These are phyloP conservation scores for Lignosus rhinocerotis DNA, from an alignment of 1,284 basidiomycete genomes.

Conservation along the genomic window DNA sequence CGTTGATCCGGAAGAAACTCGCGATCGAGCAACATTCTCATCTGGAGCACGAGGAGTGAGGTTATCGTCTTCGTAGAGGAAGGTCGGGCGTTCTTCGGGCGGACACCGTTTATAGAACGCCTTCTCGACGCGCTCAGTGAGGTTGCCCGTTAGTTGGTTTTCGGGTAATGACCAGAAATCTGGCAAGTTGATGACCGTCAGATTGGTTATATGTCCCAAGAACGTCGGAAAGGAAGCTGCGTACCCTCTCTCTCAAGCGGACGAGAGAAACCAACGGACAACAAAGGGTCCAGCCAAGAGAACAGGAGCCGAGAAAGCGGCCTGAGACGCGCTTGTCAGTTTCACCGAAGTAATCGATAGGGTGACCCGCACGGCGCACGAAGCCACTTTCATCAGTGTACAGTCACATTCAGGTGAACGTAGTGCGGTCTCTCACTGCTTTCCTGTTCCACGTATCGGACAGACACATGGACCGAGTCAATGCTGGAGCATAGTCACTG, in stretches of 20 bases:
- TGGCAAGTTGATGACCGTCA: conserved; percentile 21
- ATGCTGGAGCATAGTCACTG: too few relatives aligned
- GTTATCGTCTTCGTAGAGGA: conserved; percentile 20
- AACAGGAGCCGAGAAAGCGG: conserved; percentile 47
- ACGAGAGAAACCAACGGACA: conserved; percentile 55
- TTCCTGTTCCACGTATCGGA: too few relatives aligned
- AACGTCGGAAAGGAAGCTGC: conserved; percentile 9
- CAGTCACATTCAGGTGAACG: too few relatives aligned
- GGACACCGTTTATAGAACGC: conserved; percentile 51
- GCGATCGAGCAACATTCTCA: conserved; percentile 25
- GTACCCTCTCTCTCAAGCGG: conserved; percentile 57
- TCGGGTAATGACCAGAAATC: conserved; percentile 56
- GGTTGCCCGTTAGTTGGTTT: conserved; percentile 37
- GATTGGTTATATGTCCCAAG: not conserved
- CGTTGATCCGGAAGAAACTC: conserved; percentile 27
- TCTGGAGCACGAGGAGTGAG: conserved; percentile 5
- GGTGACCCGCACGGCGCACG: too few relatives aligned
- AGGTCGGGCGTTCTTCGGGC: conserved; percentile 45
- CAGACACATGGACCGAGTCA: too few relatives aligned
- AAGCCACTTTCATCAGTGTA: too few relatives aligned
- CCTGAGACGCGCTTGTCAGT: conserved; percentile 21
- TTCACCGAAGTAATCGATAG: not conserved
- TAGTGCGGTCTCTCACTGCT: too few relatives aligned
- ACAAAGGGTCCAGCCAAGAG: conserved; percentile 52
- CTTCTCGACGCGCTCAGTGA: conserved; percentile 44